Percentiles rank a stretch among this genome's conserved stretches.
Evolutionary conservation across 129 eudicot genomes (phyloP).

Genomic region (Glebionis coronaria): DNA sequence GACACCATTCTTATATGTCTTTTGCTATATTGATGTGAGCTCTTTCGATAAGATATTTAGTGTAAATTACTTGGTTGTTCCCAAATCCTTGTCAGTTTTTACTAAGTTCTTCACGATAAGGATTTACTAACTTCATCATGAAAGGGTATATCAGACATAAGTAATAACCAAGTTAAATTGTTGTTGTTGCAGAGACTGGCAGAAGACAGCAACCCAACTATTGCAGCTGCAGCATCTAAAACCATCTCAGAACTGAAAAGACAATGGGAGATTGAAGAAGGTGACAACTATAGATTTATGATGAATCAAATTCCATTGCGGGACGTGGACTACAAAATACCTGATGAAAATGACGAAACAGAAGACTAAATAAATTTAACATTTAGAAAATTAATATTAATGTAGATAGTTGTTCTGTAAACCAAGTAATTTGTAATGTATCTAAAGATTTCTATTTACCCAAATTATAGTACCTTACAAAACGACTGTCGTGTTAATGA

Average conservation of each 20-base stretch:
- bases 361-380: slow-evolving; percentile 24
- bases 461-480: slow-evolving; percentile 2
- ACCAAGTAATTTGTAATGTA: slow-evolving; percentile 22
- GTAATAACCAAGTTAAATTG: neutral
- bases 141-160: too few species aligned
- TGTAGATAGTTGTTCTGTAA: slow-evolving; percentile 35
- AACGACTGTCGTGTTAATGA: neutral
- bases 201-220: slow-evolving; percentile 85
- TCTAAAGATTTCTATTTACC: slow-evolving; percentile 9
- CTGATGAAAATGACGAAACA: slow-evolving; percentile 12
- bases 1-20: neutral
- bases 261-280: slow-evolving; percentile 97
- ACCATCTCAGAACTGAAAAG: slow-evolving; percentile 82
- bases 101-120: slow-evolving; percentile 1
- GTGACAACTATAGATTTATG: slow-evolving; percentile 90
- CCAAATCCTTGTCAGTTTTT: neutral
- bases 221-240: slow-evolving; percentile 88
- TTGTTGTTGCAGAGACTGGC: slow-evolving; percentile 75
- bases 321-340: slow-evolving; percentile 30
- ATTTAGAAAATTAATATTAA: slow-evolving; percentile 9
- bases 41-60: neutral
- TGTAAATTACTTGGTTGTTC: slow-evolving; percentile 10
- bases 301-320: slow-evolving; percentile 44
- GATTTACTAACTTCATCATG: too few species aligned
- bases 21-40: neutral